These are phyloP conservation scores for Pleurozium schreberi DNA, from an alignment of 225 moss, liverwort and hornwort genomes.

Conservation along the genomic window DNA sequence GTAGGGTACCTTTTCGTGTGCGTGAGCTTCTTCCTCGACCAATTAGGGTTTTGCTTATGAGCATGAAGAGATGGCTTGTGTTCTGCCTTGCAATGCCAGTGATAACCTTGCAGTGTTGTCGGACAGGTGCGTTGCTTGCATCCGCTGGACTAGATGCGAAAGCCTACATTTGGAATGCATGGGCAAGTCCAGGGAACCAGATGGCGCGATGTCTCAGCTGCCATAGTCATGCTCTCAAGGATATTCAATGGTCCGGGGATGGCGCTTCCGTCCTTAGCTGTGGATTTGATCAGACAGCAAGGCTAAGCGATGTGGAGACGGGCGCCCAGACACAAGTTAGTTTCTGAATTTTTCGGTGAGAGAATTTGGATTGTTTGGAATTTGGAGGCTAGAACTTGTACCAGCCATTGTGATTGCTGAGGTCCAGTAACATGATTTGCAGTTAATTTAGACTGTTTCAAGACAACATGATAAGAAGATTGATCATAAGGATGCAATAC, in stretches of 20 bases:
- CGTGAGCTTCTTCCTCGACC: background rate
- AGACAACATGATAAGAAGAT: background rate
- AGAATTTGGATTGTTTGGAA: background rate
- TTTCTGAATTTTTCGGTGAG: conserved; percentile 29
- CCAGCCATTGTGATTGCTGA: background rate
- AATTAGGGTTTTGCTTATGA: background rate
- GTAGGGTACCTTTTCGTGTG: background rate
- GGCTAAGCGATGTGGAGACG: conserved; percentile 70
- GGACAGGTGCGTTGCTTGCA: conserved; percentile 73
- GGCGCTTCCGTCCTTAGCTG: conserved; percentile 65
- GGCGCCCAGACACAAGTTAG: conserved; percentile 68
- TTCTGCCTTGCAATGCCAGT: background rate
- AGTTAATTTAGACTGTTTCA: background rate
- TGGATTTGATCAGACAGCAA: conserved; percentile 71
- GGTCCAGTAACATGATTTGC: background rate
- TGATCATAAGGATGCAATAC: background rate
- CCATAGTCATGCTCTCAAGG: conserved; percentile 73
- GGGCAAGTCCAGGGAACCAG: conserved; percentile 57
- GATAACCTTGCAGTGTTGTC: background rate
- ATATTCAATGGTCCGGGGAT: conserved; percentile 77
- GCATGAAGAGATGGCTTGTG: background rate
- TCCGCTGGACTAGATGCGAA: conserved; percentile 76
- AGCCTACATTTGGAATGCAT: conserved; percentile 75
- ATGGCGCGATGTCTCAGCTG: conserved; percentile 53
- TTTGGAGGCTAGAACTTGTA: background rate